Evolutionary conservation across 805 yeast species (phyloP), one percentile per base, ranked within the genome.

Genomic region (Kazachstania viticola): DNA sequence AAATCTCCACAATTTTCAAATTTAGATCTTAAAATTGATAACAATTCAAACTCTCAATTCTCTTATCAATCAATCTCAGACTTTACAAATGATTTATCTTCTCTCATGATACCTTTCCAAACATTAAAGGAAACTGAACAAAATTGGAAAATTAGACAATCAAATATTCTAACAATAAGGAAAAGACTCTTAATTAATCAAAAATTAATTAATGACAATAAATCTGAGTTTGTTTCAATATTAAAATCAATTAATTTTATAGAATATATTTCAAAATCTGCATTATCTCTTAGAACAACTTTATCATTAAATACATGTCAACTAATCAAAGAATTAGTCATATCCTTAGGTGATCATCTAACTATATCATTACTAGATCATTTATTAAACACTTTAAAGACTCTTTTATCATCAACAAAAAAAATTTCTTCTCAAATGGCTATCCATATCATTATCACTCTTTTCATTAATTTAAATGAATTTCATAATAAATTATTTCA

Each of bases 101-200:
- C 34, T 4, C 28, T 59, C 5, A 32, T 51, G 16, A 7, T 39
- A 5, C 62, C 65, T 5, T 85, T 88, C 45, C 69, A 64, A 7
- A 79, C 78, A 4, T 23, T 34, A 64, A 63, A 78, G 46, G 98
- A 91, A 52, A 79, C 94, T 0, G 98, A 91, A 48, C 67, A 67
- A 36, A 91, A 91, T 50, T 91, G 98, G 98, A 56, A 62, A 15
- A 43, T 46, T 0, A 66, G 98, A 47, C 95, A 87, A 44, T 65
- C 68, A 32, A 61, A 61, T 30, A 67, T 84, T 3, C 45, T 68
- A 1, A 65, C 64, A 30, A 46, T 84, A 21, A 65, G 95, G 35
- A 61, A 69, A 2, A 55, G 25, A 33, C 19, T 39, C 16, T 33
- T 79, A 4, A 39, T 82, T 3, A 55, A 84, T 28, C 84, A 87